Evolutionary conservation across 352 stramenopile genomes (phyloP).

Genomic region (Thalassiosira hispida): DNA sequence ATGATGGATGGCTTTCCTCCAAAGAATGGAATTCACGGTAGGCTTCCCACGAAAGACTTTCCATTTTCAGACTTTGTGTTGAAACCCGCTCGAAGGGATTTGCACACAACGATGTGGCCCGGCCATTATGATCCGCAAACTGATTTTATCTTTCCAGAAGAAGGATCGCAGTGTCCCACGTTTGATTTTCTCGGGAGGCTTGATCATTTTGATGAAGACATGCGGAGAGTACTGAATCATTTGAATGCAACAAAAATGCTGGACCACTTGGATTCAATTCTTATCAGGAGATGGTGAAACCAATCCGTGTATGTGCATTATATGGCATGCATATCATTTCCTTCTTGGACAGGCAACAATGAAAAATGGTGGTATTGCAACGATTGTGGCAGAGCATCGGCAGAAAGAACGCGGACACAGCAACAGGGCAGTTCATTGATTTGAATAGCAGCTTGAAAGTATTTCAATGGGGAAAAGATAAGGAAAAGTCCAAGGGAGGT

Average conservation of each 20-base stretch:
- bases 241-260: conserved; percentile 42
- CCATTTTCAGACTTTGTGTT: conserved; percentile 39
- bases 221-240: conserved; percentile 39
- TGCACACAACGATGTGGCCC: conserved; percentile 35
- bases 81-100: conserved; percentile 15
- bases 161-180: conserved; percentile 27
- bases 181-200: conserved; percentile 50
- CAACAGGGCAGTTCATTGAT: conserved; percentile 43
- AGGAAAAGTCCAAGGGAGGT: conserved; percentile 31
- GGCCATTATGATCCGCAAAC: conserved; percentile 28
- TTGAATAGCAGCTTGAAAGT: conserved; percentile 48
- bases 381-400: conserved; percentile 63
- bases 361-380: conserved; percentile 86
- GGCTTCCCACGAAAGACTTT: too few relatives aligned
- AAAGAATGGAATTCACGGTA: too few relatives aligned
- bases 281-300: conserved; percentile 26
- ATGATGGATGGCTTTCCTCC: too few relatives aligned
- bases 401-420: conserved; percentile 44
- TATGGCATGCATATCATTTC: conserved; percentile 83
- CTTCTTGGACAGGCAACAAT: conserved; percentile 63
- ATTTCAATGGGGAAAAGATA: conserved; percentile 36
- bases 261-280: conserved; percentile 23
- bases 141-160: conserved; percentile 29
- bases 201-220: conserved; percentile 48
- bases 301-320: conserved; percentile 63